phyloP scores from a whole-genome alignment of 495 filamentous ascomycete species.

The Terfezia claveryi region DNA sequence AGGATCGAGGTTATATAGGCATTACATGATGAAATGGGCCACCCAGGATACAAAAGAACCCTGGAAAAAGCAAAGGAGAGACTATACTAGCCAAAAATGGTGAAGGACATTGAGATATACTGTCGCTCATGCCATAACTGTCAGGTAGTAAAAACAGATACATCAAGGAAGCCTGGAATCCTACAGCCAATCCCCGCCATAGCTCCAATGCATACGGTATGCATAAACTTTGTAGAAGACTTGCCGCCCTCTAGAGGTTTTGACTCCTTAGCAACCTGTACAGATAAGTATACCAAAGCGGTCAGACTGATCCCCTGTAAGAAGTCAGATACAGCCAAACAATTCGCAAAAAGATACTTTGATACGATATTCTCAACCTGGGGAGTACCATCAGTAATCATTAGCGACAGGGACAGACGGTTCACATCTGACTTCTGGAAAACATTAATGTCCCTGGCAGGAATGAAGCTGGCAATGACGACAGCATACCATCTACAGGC shows the following conservation, averaged over 20 bases:
- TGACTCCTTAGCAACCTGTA: not conserved
- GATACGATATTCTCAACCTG: not conserved
- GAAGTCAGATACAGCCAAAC: not conserved
- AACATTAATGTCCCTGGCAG: not conserved
- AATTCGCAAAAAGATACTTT: not conserved
- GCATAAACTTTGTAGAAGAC: too few relatives aligned
- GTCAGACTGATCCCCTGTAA: too few relatives aligned
- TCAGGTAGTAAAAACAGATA: not conserved
- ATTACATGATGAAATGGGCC: not conserved
- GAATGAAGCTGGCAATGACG: not conserved
- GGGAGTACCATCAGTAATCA: conserved; percentile 2
- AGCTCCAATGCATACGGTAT: too few relatives aligned
- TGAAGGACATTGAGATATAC: not conserved
- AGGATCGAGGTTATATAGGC: not conserved
- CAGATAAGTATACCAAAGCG: too few relatives aligned
- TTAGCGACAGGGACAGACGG: conserved; percentile 1
- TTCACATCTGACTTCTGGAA: conserved; percentile 2
- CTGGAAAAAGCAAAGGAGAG: not conserved
- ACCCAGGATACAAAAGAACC: not conserved
- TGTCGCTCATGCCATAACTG: not conserved
- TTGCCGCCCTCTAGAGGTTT: too few relatives aligned
- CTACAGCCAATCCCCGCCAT: not conserved
- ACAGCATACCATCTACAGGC: not conserved
- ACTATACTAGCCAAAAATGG: not conserved
- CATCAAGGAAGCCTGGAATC: not conserved